Percentiles rank a stretch among this genome's conserved stretches.
Conservation (phyloP, 192 early-diverging fungal species). For the Umbelopsis ramanniana region DNA sequence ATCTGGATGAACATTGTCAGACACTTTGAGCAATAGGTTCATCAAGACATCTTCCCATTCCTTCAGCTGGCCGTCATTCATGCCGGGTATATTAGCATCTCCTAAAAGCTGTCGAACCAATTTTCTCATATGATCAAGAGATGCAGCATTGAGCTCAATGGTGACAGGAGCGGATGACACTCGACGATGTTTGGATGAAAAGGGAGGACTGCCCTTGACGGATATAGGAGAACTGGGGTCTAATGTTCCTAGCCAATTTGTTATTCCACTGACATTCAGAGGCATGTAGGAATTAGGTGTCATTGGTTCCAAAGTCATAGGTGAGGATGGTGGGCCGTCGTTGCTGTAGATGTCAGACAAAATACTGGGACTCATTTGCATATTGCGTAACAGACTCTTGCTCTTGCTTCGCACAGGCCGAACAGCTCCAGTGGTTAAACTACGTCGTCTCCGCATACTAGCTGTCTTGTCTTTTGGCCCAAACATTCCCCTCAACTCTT, state of each 20-base stretch:
- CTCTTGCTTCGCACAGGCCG: conserved; percentile 39
- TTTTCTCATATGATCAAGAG: conserved; percentile 67
- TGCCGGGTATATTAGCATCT: conserved; percentile 61
- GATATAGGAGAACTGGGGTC: not conserved
- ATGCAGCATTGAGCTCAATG: conserved; percentile 65
- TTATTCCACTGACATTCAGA: not conserved
- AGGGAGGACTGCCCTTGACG: conserved; percentile 34
- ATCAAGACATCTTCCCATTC: conserved; percentile 77
- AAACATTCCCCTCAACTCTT: conserved; percentile 58
- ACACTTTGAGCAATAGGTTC: conserved; percentile 69
- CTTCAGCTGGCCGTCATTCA: conserved; percentile 21
- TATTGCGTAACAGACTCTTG: conserved; percentile 29
- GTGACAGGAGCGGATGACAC: conserved; percentile 38
- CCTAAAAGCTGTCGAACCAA: conserved; percentile 74
- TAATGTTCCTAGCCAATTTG: conserved; percentile 19
- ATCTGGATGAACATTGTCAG: conserved; percentile 63
- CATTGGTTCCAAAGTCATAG: not conserved
- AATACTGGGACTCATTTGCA: conserved; percentile 17
- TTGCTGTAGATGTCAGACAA: conserved; percentile 12
- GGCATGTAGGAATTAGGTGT: not conserved
- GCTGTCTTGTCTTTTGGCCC: conserved; percentile 48
- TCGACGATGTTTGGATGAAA: conserved; percentile 34
- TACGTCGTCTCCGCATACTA: conserved; percentile 46
- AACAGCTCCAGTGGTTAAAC: conserved; percentile 42
- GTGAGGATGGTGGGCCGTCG: not conserved